A percentile compares a stretch with the other conserved stretches of the same genome.
Conservation (phyloP, 345 rosid species). For the Lepidium africanum region DNA sequence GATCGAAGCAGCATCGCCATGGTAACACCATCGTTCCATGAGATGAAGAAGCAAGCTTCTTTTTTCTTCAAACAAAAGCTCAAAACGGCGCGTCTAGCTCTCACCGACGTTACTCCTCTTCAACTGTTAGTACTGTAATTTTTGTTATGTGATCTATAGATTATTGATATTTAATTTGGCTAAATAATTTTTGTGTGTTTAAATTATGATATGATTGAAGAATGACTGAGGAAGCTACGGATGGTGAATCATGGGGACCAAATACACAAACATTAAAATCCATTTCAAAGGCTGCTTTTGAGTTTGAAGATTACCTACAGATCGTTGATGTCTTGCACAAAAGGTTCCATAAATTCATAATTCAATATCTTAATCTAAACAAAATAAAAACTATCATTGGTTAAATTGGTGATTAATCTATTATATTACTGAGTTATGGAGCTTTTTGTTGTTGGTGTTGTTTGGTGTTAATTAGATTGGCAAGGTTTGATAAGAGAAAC, state of each 20-base stretch:
- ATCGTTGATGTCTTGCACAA: constrained; percentile 76
- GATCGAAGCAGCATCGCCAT: constrained; percentile 32
- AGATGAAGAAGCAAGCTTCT: constrained; percentile 84
- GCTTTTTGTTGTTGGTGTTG: not conserved
- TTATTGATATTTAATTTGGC: not conserved
- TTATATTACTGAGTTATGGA: not conserved
- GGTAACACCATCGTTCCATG: constrained; percentile 54
- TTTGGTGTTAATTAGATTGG: constrained; percentile 39
- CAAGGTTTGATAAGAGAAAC: constrained; percentile 55
- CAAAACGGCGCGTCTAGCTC: constrained; percentile 79
- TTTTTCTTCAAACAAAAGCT: constrained; percentile 91
- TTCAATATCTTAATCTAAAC: not conserved
- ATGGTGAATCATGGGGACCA: constrained; percentile 55
- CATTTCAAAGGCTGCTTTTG: constrained; percentile 90
- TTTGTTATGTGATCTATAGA: not conserved
- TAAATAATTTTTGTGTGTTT: not conserved
- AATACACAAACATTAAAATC: constrained; percentile 54
- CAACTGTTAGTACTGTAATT: constrained; percentile 18
- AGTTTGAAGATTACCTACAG: constrained; percentile 73
- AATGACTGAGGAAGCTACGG: constrained; percentile 80
- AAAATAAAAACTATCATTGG: not conserved
- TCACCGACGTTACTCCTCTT: constrained; percentile 79
- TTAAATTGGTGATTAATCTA: not conserved
- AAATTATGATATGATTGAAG: constrained; percentile 28
- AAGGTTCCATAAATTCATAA: constrained; percentile 33